Conservation (phyloP, 2,329 filamentous ascomycete genomes). For the Arthroderma sp. region DNA sequence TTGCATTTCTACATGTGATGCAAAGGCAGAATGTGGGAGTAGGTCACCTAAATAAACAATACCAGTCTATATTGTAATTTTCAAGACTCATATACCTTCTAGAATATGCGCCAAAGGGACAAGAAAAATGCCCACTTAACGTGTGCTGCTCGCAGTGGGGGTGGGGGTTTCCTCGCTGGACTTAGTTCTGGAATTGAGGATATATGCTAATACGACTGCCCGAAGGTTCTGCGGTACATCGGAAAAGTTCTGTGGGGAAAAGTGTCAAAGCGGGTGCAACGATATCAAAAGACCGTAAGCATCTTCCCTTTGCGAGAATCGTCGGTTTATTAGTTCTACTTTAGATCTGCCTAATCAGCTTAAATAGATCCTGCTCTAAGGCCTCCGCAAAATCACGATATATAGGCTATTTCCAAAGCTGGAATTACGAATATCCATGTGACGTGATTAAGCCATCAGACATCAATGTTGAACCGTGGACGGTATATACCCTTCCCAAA, state of each 20-base stretch:
- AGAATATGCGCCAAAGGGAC: constrained; percentile 1
- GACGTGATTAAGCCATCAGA: constrained; percentile 5
- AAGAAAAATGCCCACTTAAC: constrained; percentile 21
- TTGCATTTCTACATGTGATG: constrained; percentile 23
- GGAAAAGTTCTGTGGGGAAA: neutral
- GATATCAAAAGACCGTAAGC: constrained; percentile 4
- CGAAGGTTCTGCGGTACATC: constrained; percentile 5
- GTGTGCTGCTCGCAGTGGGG: constrained; percentile 26
- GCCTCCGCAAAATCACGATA: constrained; percentile 6
- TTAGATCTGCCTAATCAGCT: constrained; percentile 2
- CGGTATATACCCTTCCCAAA: neutral
- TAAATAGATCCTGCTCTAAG: neutral
- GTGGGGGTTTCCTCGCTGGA: neutral
- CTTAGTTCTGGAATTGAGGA: neutral
- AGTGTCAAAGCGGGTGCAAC: constrained; percentile 2
- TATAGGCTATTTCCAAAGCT: constrained; percentile 27
- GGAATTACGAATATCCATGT: constrained; percentile 11
- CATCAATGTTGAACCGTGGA: constrained; percentile 6
- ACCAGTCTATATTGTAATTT: neutral
- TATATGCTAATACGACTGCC: neutral
- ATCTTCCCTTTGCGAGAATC: too few relatives aligned
- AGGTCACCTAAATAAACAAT: neutral
- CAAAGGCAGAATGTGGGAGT: constrained; percentile 25
- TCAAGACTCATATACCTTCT: neutral
- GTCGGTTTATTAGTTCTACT: neutral